Percentiles rank a stretch among this genome's conserved stretches.
phyloP scores from a whole-genome alignment of 2,329 filamentous ascomycete species.

The Trichophyton verrucosum region DNA sequence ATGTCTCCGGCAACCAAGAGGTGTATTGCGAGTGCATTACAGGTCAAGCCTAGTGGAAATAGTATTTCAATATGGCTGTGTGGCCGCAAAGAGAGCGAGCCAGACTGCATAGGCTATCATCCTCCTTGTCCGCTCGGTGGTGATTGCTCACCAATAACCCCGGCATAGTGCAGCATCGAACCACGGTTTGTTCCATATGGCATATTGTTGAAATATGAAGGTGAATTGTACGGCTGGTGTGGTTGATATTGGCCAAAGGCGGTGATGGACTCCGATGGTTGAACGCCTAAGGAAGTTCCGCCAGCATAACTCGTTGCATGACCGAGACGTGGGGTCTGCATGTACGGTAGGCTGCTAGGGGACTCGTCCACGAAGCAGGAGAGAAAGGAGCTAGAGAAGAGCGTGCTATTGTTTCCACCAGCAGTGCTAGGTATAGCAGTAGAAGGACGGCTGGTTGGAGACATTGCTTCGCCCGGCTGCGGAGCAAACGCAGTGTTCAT shows the following conservation, averaged over 20 bases:
- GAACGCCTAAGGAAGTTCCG: not conserved
- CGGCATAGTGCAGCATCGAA: not conserved
- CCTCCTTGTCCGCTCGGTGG: constrained; percentile 39
- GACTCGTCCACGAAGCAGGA: not conserved
- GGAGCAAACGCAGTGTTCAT: constrained; percentile 32
- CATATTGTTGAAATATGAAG: not conserved
- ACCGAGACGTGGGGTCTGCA: constrained; percentile 2
- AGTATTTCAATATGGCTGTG: not conserved
- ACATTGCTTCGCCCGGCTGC: constrained; percentile 26
- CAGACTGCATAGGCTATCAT: constrained; percentile 19
- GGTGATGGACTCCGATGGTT: not conserved
- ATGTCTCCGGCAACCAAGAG: not conserved
- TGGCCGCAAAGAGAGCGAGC: not conserved
- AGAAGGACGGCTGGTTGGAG: constrained; percentile 21
- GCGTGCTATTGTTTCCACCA: not conserved
- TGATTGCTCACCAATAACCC: constrained; percentile 30
- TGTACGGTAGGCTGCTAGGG: not conserved
- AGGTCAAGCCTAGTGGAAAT: not conserved
- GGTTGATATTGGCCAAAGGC: not conserved
- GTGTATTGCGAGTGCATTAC: not conserved
- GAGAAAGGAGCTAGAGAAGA: not conserved
- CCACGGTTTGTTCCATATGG: not conserved
- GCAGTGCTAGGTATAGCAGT: constrained; percentile 13
- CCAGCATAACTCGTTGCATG: not conserved
- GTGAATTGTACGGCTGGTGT: not conserved